Evolutionary conservation across 1,139 yeast genomes (phyloP), one percentile per base, ranked within the genome.

Genomic region (Eremothecium coryli): DNA sequence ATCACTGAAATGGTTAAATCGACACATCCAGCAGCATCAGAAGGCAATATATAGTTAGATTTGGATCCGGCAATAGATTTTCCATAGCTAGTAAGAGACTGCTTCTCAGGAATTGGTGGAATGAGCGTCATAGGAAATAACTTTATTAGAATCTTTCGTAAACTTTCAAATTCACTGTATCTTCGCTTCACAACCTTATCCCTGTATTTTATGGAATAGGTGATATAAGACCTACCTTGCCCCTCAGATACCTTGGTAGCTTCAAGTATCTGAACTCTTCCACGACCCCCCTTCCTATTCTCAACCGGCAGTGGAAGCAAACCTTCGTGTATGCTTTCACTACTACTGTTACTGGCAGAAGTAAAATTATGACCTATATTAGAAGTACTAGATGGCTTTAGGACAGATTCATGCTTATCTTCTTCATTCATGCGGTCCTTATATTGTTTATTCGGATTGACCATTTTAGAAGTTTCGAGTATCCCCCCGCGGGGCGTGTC

Each of bases 91-190:
- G 54, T 56, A 5, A 57, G 38, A 6, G 50, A 42, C 37, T 90
- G 95, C 58, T 90, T 90, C 44, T 88, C 95, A 0, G 98, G 98
- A 23, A 93, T 85, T 0, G 97, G 95, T 2, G 98, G 98, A 4
- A 90, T 73, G 4, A 90, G 69, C 10, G 77, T 60, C 30, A 93
- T 75, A 2, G 98, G 97, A 52, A 82, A 86, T 23, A 84, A 62
- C 51, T 76, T 76, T 5, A 76, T 65, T 17, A 90, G 66, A 3
- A 79, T 71, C 24, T 70, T 76, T 38, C 96, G 64, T 26, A 90
- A 67, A 38, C 82, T 73, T 49, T 85, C 97, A 56, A 90, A 90
- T 54, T 90, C 98, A 32, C 94, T 82, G 58, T 90, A 90, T 27
- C 98, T 65, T 46, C 98, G 67, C 38, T 88, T 66, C 2, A 88